Evolutionary conservation across 306 rosid species (phyloP).

Genomic region (Cyclanthera cordifolia): DNA sequence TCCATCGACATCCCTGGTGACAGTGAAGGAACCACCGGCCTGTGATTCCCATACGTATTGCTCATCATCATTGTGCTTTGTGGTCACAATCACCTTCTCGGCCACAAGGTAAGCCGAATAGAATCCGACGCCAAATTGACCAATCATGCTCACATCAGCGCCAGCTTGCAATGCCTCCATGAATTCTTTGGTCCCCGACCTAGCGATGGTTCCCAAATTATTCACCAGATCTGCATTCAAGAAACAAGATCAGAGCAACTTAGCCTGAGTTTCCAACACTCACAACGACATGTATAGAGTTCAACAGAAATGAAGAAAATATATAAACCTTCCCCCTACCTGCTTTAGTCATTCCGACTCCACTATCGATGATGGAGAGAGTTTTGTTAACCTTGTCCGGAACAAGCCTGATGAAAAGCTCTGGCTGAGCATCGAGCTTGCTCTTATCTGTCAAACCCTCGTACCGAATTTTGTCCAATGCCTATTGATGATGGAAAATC

Average conservation of each 20-base stretch:
- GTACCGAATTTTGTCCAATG: slow-evolving; percentile 53
- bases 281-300: background rate
- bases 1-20: slow-evolving; percentile 46
- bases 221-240: slow-evolving; percentile 49
- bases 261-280: background rate
- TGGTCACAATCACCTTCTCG: slow-evolving; percentile 45
- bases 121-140: slow-evolving; percentile 65
- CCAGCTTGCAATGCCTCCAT: slow-evolving; percentile 74
- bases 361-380: slow-evolving; percentile 53
- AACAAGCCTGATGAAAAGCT: slow-evolving; percentile 53
- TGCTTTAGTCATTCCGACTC: slow-evolving; percentile 70
- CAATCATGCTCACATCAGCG: slow-evolving; percentile 70
- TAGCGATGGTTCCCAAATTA: slow-evolving; percentile 63
- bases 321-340: slow-evolving; percentile 18
- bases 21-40: slow-evolving; percentile 64
- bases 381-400: slow-evolving; percentile 53
- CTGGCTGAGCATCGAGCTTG: slow-evolving; percentile 53
- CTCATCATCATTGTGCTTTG: slow-evolving; percentile 62
- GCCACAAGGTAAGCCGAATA: slow-evolving; percentile 61
- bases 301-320: background rate
- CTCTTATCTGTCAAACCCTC: slow-evolving; percentile 52
- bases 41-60: slow-evolving; percentile 64
- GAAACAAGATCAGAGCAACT: background rate
- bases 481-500: slow-evolving; percentile 17
- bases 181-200: slow-evolving; percentile 63